A percentile compares a stretch with the other conserved stretches of the same genome.
Evolutionary conservation across 352 stramenopile species (phyloP).

Genomic region (Pythium folliculosum): DNA sequence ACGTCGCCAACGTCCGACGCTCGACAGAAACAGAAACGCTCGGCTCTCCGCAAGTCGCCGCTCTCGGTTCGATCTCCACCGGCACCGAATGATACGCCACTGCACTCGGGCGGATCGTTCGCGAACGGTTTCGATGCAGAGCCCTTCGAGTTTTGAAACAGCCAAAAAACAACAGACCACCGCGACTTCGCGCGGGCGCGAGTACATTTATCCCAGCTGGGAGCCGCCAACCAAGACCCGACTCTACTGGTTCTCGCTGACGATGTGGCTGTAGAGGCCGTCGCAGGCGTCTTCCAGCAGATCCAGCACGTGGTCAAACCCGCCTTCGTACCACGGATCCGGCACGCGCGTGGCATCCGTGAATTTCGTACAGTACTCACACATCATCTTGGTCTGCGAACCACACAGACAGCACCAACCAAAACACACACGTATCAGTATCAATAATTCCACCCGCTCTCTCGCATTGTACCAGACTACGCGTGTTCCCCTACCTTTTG

Average conservation of each 20-base stretch:
- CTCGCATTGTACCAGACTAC: not conserved
- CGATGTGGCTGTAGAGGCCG: slow-evolving; percentile 69
- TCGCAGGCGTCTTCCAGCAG: slow-evolving; percentile 86
- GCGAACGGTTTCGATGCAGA: slow-evolving; percentile 3
- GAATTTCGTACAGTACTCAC: slow-evolving; percentile 75
- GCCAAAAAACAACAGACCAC: not conserved
- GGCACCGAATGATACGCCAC: not conserved
- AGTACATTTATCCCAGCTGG: not conserved
- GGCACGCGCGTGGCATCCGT: slow-evolving; percentile 60
- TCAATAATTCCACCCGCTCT: not conserved
- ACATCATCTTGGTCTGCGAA: slow-evolving; percentile 81
- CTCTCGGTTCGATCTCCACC: not conserved
- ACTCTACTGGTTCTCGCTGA: slow-evolving; percentile 18
- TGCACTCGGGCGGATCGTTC: not conserved
- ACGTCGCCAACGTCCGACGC: not conserved
- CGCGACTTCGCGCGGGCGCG: no score
- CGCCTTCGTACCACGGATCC: slow-evolving; percentile 88
- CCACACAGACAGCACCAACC: slow-evolving; percentile 9
- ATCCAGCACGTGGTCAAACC: slow-evolving; percentile 89
- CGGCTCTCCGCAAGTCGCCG: not conserved
- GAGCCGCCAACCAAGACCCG: not conserved
- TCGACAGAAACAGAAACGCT: not conserved
- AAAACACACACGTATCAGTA: slow-evolving; percentile 19
- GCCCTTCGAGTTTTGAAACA: slow-evolving; percentile 22
- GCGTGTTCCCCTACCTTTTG: slow-evolving; percentile 40